Evolutionary conservation across 1,284 basidiomycete genomes (phyloP).

Genomic region (Anthracocystis panici-leucophaei): DNA sequence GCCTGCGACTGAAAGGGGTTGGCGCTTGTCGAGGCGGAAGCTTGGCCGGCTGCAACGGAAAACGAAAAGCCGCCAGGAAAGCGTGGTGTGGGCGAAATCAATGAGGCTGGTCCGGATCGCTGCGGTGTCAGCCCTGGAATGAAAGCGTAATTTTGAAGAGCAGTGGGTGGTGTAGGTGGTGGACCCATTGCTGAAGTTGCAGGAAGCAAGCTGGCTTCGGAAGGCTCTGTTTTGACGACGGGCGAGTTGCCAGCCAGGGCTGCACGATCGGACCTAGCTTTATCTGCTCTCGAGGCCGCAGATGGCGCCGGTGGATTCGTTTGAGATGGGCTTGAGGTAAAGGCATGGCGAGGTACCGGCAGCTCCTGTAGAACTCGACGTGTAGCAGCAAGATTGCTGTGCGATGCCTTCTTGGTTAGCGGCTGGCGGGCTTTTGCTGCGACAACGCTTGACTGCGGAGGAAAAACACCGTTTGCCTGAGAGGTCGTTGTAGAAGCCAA

Average conservation of each 20-base stretch:
- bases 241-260: not conserved
- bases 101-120: constrained; percentile 11
- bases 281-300: not conserved
- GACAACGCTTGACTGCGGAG: not conserved
- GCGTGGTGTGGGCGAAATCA: constrained; percentile 34
- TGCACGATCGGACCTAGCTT: not conserved
- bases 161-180: constrained; percentile 33
- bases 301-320: not conserved
- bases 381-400: constrained; percentile 20
- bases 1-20: constrained; percentile 16
- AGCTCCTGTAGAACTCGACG: constrained; percentile 34
- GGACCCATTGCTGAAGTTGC: constrained; percentile 5
- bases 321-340: constrained; percentile 1
- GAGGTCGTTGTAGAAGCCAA: constrained; percentile 6
- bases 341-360: constrained; percentile 29
- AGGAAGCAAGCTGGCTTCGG: not conserved
- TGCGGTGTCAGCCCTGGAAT: constrained; percentile 36
- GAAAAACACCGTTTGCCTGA: not conserved
- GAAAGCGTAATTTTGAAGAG: constrained; percentile 38
- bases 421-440: constrained; percentile 2
- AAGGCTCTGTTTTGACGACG: constrained; percentile 17
- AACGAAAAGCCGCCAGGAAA: constrained; percentile 41
- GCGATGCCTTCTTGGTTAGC: constrained; percentile 13
- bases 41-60: constrained; percentile 16
- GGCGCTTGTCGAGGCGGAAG: not conserved